phyloP scores from a whole-genome alignment of 2,329 filamentous ascomycete species.

The Aspergillus ruber region DNA sequence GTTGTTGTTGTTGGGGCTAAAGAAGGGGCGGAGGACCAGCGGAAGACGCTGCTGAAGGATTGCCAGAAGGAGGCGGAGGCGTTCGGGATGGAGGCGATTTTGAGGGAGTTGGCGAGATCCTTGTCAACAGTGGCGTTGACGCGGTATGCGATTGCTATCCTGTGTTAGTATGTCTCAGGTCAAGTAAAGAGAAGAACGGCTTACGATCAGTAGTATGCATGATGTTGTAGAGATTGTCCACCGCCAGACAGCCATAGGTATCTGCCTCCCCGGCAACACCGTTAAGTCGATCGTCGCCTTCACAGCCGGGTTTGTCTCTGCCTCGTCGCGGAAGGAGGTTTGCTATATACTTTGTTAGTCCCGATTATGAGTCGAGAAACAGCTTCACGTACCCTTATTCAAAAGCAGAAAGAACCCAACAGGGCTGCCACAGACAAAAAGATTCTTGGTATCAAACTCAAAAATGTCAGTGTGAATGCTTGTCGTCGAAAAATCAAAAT shows the following conservation, averaged over 20 bases:
- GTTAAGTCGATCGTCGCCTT: constrained; percentile 54
- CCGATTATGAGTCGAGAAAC: background rate
- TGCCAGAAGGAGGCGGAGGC: constrained; percentile 60
- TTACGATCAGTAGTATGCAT: constrained; percentile 62
- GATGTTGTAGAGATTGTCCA: constrained; percentile 96
- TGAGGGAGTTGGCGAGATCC: constrained; percentile 68
- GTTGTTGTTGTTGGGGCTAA: constrained; percentile 63
- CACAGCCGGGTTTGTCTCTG: constrained; percentile 66
- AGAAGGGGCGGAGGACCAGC: constrained; percentile 46
- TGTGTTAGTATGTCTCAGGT: constrained; percentile 41
- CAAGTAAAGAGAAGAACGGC: constrained; percentile 3
- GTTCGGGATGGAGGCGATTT: constrained; percentile 71
- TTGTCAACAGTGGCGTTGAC: constrained; percentile 86
- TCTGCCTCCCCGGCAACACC: constrained; percentile 71
- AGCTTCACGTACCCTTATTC: constrained; percentile 48
- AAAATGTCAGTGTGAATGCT: constrained; percentile 55
- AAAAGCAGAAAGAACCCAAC: constrained; percentile 88
- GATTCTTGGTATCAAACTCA: constrained; percentile 83
- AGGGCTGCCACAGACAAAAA: constrained; percentile 86
- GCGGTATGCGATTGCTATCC: constrained; percentile 70
- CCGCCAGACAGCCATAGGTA: constrained; percentile 80
- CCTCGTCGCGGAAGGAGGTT: constrained; percentile 69
- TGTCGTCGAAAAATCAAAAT: constrained; percentile 32
- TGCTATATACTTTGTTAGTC: constrained; percentile 30
- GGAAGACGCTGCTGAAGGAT: constrained; percentile 58